Evolutionary conservation across 768 basidiomycete genomes (phyloP).

Genomic region (Lentinula boryana): DNA sequence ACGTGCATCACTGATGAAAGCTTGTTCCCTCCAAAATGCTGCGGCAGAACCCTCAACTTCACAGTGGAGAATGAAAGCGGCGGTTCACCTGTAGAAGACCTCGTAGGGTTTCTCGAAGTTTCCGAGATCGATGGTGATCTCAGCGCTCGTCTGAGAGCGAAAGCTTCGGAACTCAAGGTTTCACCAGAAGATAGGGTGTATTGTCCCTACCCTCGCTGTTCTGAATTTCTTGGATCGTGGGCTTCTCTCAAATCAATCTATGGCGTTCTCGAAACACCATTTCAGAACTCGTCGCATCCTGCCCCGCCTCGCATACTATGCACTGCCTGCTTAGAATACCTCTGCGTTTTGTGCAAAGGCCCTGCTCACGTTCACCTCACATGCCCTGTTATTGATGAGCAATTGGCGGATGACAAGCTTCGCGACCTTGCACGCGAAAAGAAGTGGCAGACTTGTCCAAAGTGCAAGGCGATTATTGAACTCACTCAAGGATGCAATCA

Average conservation of each 20-base stretch:
- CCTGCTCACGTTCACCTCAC: not conserved
- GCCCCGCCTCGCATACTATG: not conserved
- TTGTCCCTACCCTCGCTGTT: conserved; percentile 28
- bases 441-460: conserved; percentile 30
- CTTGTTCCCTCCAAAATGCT: conserved; percentile 4
- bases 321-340: not conserved
- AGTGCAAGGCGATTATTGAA: conserved; percentile 28
- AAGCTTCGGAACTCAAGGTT: conserved; percentile 22
- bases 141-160: conserved; percentile 15
- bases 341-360: not conserved
- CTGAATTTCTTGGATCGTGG: conserved; percentile 23
- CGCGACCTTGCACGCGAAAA: conserved; percentile 19
- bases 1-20: not conserved
- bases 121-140: not conserved
- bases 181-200: conserved; percentile 24
- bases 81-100: not conserved
- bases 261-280: not conserved
- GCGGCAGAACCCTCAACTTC: not conserved
- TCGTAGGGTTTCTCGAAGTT: not conserved
- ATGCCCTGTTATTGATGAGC: not conserved
- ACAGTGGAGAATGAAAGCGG: not conserved
- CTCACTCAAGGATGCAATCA: conserved; percentile 29
- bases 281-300: not conserved
- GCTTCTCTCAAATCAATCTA: not conserved
- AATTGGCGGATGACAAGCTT: conserved; percentile 5